Evolutionary conservation across 306 rosid species (phyloP), one percentile per base, ranked within the genome.

Genomic region (Lupinus albus): DNA sequence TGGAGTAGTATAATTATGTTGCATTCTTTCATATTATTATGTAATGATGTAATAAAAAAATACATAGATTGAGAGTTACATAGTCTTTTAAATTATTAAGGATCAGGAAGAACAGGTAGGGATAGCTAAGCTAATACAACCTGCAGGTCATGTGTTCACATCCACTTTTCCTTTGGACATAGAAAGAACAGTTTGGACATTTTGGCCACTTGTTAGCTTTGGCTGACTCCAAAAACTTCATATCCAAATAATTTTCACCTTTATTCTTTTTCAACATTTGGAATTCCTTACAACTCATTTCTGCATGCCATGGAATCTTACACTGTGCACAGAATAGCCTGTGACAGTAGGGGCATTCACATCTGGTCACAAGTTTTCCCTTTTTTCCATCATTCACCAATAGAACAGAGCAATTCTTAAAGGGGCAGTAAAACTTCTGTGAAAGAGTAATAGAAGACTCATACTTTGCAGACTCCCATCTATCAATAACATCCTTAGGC

Each of bases 361-460:
- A 44, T 11, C 15, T 25, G 2, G 50, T 60, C 17, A 60, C 42
- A 49, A 1, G 1, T 11, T 42, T 5, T 2, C n/a, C 21, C 3
- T 4, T 4, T 11, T 42, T 5, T 2, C n/a, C 21, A 6, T 71
- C 52, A 36, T 71, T 12, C 12, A 71, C 61, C 68, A 71, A 36
- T 44, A 60, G 49, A 49, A 60, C 17, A 20, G 76, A 71, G 38
- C 76, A 71, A 36, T 61, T 5, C 53, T 61, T 14, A 61, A n/a
- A 61, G 3, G 76, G 76, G 35, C 76, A 71, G 13, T 71, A 61
- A n/a, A 1, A 32, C 61, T 71, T 71, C 12, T 49, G 4, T 5
- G 13, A 3, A 42, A 1, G 28, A n/a, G 1, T 8, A 33, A 71
- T 48, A 3, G 14, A 48, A 35, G 68, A 20, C 53, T 60, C 68